Conservation (phyloP, 2,329 filamentous ascomycete species). For the Fusarium aywerte region DNA sequence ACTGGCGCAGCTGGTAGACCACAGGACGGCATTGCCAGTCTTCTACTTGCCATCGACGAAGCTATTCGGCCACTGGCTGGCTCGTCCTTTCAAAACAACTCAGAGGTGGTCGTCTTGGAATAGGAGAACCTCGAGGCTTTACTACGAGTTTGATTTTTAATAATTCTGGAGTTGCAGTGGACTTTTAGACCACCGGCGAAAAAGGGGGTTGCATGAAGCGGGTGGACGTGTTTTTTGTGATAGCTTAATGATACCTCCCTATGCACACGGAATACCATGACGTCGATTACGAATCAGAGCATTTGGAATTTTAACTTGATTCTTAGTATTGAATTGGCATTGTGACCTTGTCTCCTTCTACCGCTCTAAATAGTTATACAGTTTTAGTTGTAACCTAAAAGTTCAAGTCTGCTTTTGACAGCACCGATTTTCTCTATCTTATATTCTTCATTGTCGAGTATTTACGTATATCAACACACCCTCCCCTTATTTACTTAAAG, state of each 20-base stretch:
- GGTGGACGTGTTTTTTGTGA: conserved; percentile 41
- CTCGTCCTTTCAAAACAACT: conserved; percentile 4
- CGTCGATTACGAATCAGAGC: neutral
- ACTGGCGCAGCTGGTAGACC: conserved; percentile 59
- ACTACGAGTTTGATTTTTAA: conserved; percentile 20
- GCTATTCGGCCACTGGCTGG: conserved; percentile 53
- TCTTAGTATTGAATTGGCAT: neutral
- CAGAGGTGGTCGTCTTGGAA: conserved; percentile 41
- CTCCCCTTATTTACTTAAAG: conserved; percentile 4
- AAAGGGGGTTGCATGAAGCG: conserved; percentile 32
- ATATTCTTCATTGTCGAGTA: neutral
- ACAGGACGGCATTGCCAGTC: conserved; percentile 55
- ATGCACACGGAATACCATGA: conserved; percentile 38
- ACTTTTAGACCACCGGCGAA: conserved; percentile 38
- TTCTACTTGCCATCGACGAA: conserved; percentile 61
- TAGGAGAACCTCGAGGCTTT: conserved; percentile 16
- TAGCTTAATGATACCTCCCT: conserved; percentile 50
- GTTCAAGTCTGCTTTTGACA: conserved; percentile 1
- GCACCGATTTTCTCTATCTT: neutral
- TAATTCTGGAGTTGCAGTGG: conserved; percentile 29
- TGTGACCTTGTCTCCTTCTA: conserved; percentile 3
- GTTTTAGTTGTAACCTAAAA: conserved; percentile 2
- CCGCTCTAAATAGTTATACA: conserved; percentile 28
- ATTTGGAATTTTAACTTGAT: neutral
- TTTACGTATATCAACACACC: neutral